Evolutionary conservation across 345 rosid species (phyloP), one percentile per base, ranked within the genome.

Genomic region (Murraya paniculata): DNA sequence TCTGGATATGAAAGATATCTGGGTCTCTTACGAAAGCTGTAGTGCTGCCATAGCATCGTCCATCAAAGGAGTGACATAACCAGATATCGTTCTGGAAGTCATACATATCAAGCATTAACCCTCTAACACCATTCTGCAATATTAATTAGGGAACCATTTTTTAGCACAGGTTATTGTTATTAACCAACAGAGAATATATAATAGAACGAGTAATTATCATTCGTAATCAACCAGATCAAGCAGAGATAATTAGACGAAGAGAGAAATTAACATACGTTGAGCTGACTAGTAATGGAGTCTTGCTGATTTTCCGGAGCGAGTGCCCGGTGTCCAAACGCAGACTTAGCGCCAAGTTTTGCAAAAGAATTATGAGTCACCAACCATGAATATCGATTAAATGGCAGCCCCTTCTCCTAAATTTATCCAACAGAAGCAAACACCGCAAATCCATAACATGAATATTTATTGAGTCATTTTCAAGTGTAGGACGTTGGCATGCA

Each of bases 351-450:
- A 28, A 77, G 45, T 68, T 79, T 80, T 9, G 97, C 93, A 77
- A 75, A 96, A 21, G 99, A 89, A 72, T 94, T 96, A 87, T 96
- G 98, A 2, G 98, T 92, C n/a, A 97, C 94, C 50, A 96, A 75
- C 98, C 98, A 96, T 24, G 99, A 89, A 80, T 96, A 94, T n/a
- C 87, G 88, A 81, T 96, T 91, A 78, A 85, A 96, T 21, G 97
- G 88, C 84, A 94, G 85, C 27, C 84, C 88, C 74, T 86, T 91
- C 36, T 85, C 91, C 98, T 90, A 77, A 38, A 56, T 74, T 45
- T 6, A 50, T 67, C 68, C 22, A 48, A 27, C 72, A 68, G 38
- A 30, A 7, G 2, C 55, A 57, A 4, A 76, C 50, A 45, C 50
- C 50, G 14, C 41, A 16, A 28, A 45, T 55, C 53, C 57, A 30